Base-by-base conservation (phyloP, 257 asterid genomes). In the Ilex aquifolium region DNA sequence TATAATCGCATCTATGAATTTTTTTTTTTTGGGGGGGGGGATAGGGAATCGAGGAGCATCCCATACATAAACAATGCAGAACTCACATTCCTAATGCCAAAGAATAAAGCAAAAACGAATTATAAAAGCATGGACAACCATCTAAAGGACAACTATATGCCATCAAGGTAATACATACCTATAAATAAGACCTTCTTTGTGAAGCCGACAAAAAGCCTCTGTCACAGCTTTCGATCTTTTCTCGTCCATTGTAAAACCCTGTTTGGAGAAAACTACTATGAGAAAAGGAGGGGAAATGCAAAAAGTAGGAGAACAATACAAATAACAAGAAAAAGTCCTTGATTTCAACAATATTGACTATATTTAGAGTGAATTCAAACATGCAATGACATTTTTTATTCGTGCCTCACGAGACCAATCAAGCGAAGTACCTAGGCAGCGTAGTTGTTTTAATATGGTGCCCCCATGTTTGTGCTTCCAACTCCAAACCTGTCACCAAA, bases 191-290 rank as follows among this genome's bases (percentile, higher is more conserved):
- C 84, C 90, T 76, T 89, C 93, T 75, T 80, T 65, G 74, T 86
- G 73, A 49, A 92, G 90, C 73, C 97, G 87, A 44, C 87, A 95
- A 74, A 92, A 92, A 61, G 97, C 99, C 84, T 87, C 99, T 29
- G 90, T 89, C 73, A 92, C 99, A 64, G 99, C 96, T 69, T 49
- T 72, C 11, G 96, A 87, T 75, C 97, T 78, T 67, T 84, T 83
- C 73, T 89, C 97, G 63, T 92, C 97, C 97, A 92, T 87, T 63
- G 99, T 89, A 74, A 85, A 92, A 72, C 93, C 82, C 99, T 92
- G 72, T 60, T 60, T 7, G 42, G 58, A 62, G 58, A 54, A 17
- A 46, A 63, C 32, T 40, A 50, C 21, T 30, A 57, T 53, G 53
- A 64, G 27, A 48, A 36, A 52, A 66, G 32, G 52, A 48, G 27